phyloP scores from a whole-genome alignment of 345 rosid species.

The Salix brachista region DNA sequence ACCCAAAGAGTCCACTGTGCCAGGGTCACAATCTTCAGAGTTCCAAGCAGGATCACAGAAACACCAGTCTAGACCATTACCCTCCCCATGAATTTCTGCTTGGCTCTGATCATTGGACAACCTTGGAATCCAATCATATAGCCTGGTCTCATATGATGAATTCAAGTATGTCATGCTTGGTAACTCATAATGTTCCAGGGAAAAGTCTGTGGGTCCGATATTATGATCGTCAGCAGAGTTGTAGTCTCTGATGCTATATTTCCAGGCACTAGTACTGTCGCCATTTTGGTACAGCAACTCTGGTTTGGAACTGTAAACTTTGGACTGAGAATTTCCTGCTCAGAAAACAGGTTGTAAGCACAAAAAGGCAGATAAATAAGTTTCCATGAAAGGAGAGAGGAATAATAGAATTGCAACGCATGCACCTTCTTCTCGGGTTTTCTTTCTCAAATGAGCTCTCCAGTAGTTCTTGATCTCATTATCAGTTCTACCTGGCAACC shows the following conservation, averaged over 20 bases:
- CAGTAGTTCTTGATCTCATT: slow-evolving; percentile 73
- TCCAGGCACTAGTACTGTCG: slow-evolving; percentile 9
- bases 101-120: slow-evolving; percentile 31
- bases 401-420: background rate
- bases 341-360: background rate
- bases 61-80: slow-evolving; percentile 12
- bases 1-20: background rate
- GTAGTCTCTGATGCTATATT: slow-evolving; percentile 4
- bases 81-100: slow-evolving; percentile 19
- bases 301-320: slow-evolving; percentile 8
- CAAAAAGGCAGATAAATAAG: background rate
- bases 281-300: slow-evolving; percentile 12
- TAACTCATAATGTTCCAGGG: slow-evolving; percentile 2
- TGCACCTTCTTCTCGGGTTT: slow-evolving; percentile 41
- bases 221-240: slow-evolving; percentile 2
- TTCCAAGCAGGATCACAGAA: slow-evolving; percentile 5
- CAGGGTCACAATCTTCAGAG: slow-evolving; percentile 9
- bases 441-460: slow-evolving; percentile 60
- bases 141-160: slow-evolving; percentile 51
- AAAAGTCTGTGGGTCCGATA: slow-evolving; percentile 13
- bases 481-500: slow-evolving; percentile 71
- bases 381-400: background rate
- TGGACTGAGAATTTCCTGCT: slow-evolving; percentile 14
- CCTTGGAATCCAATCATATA: slow-evolving; percentile 52
- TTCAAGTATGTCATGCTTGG: slow-evolving; percentile 6